Evolutionary conservation across 2,329 filamentous ascomycete genomes (phyloP).

Genomic region (Amphichorda felina): DNA sequence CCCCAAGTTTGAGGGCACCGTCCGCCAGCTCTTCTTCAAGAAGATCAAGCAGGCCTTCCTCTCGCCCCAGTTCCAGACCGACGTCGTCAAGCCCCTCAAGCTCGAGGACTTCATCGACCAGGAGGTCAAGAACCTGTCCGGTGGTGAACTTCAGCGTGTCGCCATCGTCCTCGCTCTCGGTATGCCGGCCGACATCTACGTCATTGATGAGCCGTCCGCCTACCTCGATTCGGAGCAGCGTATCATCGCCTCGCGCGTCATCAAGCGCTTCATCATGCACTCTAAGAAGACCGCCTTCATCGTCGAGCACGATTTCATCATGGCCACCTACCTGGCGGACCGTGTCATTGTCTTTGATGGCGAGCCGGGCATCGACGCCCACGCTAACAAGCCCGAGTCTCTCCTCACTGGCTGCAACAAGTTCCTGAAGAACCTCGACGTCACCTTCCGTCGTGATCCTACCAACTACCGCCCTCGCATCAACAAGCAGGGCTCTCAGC

Average conservation of each 20-base stretch:
- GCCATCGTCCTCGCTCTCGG: constrained; percentile 96
- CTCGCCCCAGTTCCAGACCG: constrained; percentile 96
- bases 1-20: constrained; percentile 93
- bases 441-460: constrained; percentile 96
- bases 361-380: constrained; percentile 75
- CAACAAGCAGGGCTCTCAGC: constrained; percentile 92
- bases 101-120: constrained; percentile 99
- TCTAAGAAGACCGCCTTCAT: constrained; percentile 99
- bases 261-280: constrained; percentile 99
- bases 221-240: constrained; percentile 99
- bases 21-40: constrained; percentile 98
- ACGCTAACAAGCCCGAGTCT: constrained; percentile 82
- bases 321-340: constrained; percentile 69
- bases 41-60: constrained; percentile 97
- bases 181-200: constrained; percentile 91
- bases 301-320: constrained; percentile 99
- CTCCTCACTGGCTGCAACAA: constrained; percentile 91
- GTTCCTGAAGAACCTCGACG: constrained; percentile 92
- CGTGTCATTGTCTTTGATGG: constrained; percentile 98
- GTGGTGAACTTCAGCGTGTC: constrained; percentile 98
- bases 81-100: constrained; percentile 98
- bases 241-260: constrained; percentile 93
- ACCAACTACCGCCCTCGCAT: constrained; percentile 94
- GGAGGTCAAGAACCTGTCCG: constrained; percentile 97
- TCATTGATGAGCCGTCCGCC: constrained; percentile 94